Evolutionary conservation across 208 protist genomes (phyloP), one percentile per base, ranked within the genome.

Genomic region (Trypanosoma brucei): DNA sequence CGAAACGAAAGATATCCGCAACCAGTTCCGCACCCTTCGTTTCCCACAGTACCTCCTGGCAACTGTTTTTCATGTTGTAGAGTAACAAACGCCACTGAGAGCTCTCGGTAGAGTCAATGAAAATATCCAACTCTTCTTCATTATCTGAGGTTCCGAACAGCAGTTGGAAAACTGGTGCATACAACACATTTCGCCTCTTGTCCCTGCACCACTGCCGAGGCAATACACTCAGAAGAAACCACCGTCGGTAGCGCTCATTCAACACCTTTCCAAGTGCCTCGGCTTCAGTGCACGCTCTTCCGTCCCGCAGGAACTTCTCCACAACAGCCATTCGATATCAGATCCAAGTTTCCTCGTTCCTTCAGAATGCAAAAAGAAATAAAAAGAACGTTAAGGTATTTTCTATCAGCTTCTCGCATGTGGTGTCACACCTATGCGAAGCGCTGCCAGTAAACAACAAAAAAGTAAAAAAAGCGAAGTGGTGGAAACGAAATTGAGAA

Each of bases 171-270:
- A 78, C 63, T 1, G 84, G 84, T 3, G 79, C 76, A 34, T 76
- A 78, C 7, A 75, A 54, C 39, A 36, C 50, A 58, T 86, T 86
- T 13, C 52, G 44, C 2, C 76, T 50, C 7, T 59, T 65, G 48
- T 91, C 74, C 61, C 76, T 65, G 3, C 57, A 72, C 81, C 84
- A 91, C 37, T 68, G 73, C n/a, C 82, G 81, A 6, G 74, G 79
- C 44, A 86, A 75, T 44, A 75, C 61, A 2, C 71, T 46, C 22
- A 76, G 55, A 38, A 80, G 75, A 9, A 64, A 40, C 79, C 81
- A 91, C 30, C 68, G 59, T 2, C 48, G 51, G 54, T 86, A 91
- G 2, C 60, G 42, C 45, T 50, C 58, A 5, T 48, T 42, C 2
- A 72, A 39, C 37, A 40, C 66, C 49, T 35, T 76, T 7, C 58